A percentile compares a stretch with the other conserved stretches of the same genome.
Evolutionary conservation across 768 basidiomycete genomes (phyloP).

Genomic region (Crepidotus variabilis): DNA sequence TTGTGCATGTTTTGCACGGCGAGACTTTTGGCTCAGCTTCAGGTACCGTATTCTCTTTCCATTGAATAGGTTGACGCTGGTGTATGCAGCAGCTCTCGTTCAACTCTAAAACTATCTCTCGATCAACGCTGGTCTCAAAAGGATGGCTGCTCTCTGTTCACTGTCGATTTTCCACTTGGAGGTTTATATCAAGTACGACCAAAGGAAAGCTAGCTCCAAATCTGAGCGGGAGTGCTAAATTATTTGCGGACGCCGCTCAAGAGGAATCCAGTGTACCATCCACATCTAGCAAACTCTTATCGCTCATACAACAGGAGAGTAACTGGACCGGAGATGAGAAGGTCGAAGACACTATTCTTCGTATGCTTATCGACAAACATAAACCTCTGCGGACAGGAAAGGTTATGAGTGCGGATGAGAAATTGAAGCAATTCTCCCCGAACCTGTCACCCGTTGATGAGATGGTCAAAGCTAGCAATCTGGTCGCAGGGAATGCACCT

Average conservation of each 20-base stretch:
- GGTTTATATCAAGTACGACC: not conserved
- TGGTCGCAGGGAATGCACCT: slow-evolving; percentile 3
- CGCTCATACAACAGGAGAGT: slow-evolving; percentile 42
- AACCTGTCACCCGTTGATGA: slow-evolving; percentile 2
- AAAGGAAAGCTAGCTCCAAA: not conserved
- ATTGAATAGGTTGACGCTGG: too few species aligned
- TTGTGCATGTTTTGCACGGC: too few species aligned
- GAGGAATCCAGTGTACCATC: not conserved
- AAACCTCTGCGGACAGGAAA: slow-evolving; percentile 69
- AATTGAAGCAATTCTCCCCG: slow-evolving; percentile 49
- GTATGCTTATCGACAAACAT: slow-evolving; percentile 87
- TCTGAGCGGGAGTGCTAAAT: not conserved
- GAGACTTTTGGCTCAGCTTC: too few species aligned
- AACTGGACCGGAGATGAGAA: slow-evolving; percentile 82
- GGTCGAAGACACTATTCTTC: slow-evolving; percentile 63
- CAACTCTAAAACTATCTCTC: too few species aligned
- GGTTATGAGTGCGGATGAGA: slow-evolving; percentile 62
- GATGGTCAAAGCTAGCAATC: slow-evolving; percentile 15
- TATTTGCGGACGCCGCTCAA: slow-evolving; percentile 1
- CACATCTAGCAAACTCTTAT: not conserved
- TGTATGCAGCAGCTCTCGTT: too few species aligned
- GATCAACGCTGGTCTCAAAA: not conserved
- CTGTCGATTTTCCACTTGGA: not conserved
- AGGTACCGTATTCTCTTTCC: too few species aligned
- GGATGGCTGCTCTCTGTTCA: not conserved